phyloP scores from a whole-genome alignment of 306 rosid genomes.

The Sicyos edulis region DNA sequence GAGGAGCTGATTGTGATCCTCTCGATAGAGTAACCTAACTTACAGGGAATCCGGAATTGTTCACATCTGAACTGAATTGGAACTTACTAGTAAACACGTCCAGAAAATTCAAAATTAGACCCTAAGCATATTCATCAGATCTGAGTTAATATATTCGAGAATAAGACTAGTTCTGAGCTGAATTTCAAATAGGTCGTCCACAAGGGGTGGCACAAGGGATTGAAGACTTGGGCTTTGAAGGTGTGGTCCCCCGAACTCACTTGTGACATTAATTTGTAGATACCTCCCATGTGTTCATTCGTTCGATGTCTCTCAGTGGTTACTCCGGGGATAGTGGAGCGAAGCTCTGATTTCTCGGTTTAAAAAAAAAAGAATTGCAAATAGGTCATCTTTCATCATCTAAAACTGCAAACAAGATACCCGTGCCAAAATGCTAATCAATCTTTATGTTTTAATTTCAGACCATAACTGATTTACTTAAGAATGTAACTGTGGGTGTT shows the following conservation, averaged over 20 bases:
- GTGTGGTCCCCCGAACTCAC: too few relatives aligned
- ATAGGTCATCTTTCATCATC: neutral
- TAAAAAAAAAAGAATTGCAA: too few relatives aligned
- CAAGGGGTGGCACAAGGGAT: too few relatives aligned
- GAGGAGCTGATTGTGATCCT: neutral
- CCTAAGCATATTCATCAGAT: constrained; percentile 1
- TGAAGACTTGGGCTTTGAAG: too few relatives aligned
- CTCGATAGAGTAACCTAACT: neutral
- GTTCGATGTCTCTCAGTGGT: too few relatives aligned
- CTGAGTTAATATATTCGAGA: neutral
- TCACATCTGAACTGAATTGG: neutral
- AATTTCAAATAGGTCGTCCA: too few relatives aligned
- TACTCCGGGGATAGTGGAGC: too few relatives aligned
- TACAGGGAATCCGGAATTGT: neutral
- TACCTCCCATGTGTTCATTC: too few relatives aligned
- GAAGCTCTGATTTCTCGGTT: too few relatives aligned
- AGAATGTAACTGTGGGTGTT: neutral
- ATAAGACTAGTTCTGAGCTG: neutral
- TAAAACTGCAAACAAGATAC: neutral
- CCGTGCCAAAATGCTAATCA: neutral
- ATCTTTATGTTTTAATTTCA: neutral
- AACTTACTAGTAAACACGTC: neutral
- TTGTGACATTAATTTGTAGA: too few relatives aligned
- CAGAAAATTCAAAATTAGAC: neutral
- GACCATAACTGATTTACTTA: neutral